Percentiles rank a stretch among this genome's conserved stretches.
Evolutionary conservation across 495 filamentous ascomycete species (phyloP).

Genomic region (Pyrenopolyporus hunteri): DNA sequence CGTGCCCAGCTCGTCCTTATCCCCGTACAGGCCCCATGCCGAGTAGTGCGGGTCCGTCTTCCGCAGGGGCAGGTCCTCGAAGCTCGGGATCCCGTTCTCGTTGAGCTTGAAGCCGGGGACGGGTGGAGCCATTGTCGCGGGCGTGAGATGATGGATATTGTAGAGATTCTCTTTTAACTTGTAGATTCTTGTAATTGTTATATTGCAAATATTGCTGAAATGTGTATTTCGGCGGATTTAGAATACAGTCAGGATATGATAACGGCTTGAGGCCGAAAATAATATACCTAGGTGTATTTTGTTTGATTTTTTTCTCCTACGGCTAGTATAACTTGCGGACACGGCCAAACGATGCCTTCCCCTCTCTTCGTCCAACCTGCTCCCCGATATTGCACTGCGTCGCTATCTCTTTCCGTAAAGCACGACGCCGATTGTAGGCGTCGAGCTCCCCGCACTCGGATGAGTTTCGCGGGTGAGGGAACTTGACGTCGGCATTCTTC

Average conservation of each 20-base stretch:
- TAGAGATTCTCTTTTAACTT: background rate
- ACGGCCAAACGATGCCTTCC: background rate
- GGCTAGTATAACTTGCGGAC: background rate
- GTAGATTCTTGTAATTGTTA: background rate
- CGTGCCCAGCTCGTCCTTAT: slow-evolving; percentile 53
- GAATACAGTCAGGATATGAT: too few relatives aligned
- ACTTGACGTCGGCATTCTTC: slow-evolving; percentile 2
- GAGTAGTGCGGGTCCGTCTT: slow-evolving; percentile 48
- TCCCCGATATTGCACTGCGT: background rate
- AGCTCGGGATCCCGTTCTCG: slow-evolving; percentile 49
- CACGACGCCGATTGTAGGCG: background rate
- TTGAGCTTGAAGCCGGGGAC: slow-evolving; percentile 46
- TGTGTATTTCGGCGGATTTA: too few relatives aligned
- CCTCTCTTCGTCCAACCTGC: background rate
- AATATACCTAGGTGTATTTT: background rate
- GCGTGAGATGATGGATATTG: background rate
- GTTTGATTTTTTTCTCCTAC: background rate
- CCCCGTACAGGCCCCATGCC: slow-evolving; percentile 59
- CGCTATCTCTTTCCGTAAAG: background rate
- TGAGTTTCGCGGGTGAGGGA: slow-evolving; percentile 4
- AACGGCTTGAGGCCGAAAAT: too few relatives aligned
- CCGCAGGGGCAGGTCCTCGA: slow-evolving; percentile 53
- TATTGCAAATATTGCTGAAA: too few relatives aligned
- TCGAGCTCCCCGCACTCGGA: slow-evolving; percentile 19
- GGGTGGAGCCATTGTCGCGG: slow-evolving; percentile 36